A percentile compares a stretch with the other conserved stretches of the same genome.
Conservation (phyloP, 768 basidiomycete species). For the Pholiota conissans region DNA sequence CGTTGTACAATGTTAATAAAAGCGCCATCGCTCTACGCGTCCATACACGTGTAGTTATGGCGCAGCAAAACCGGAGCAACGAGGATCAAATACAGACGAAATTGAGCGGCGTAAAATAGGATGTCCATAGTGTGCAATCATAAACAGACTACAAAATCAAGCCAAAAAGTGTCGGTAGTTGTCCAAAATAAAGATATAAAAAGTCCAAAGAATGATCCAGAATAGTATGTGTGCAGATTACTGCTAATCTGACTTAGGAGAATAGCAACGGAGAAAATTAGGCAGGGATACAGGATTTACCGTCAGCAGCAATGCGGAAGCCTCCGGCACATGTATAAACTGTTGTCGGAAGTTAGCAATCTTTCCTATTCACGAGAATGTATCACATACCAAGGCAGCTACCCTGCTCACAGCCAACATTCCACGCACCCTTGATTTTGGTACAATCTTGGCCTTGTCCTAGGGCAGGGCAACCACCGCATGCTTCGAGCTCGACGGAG, state of each 20-base stretch:
- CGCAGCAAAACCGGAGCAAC: neutral
- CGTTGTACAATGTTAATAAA: neutral
- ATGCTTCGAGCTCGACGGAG: constrained; percentile 61
- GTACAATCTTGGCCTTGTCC: constrained; percentile 73
- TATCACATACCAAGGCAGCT: constrained; percentile 49
- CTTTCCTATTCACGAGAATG: neutral
- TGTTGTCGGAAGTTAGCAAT: constrained; percentile 31
- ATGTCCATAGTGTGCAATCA: neutral
- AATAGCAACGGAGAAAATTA: constrained; percentile 5
- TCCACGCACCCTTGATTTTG: constrained; percentile 61
- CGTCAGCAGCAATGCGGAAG: constrained; percentile 42
- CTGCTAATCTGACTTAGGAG: neutral
- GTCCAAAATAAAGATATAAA: constrained; percentile 2
- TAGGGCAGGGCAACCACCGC: constrained; percentile 72
- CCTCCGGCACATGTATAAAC: constrained; percentile 47
- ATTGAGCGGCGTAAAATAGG: neutral
- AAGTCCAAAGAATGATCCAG: neutral
- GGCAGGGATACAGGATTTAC: constrained; percentile 38
- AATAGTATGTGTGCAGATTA: neutral
- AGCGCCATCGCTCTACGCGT: too few species aligned
- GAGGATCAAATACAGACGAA: neutral
- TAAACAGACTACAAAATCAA: neutral
- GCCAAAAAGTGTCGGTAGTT: neutral
- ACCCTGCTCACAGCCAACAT: constrained; percentile 66
- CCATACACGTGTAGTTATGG: too few species aligned